These are phyloP conservation scores for Ilyonectria sp. DNA, from an alignment of 2,329 filamentous ascomycete species.

Conservation along the genomic window DNA sequence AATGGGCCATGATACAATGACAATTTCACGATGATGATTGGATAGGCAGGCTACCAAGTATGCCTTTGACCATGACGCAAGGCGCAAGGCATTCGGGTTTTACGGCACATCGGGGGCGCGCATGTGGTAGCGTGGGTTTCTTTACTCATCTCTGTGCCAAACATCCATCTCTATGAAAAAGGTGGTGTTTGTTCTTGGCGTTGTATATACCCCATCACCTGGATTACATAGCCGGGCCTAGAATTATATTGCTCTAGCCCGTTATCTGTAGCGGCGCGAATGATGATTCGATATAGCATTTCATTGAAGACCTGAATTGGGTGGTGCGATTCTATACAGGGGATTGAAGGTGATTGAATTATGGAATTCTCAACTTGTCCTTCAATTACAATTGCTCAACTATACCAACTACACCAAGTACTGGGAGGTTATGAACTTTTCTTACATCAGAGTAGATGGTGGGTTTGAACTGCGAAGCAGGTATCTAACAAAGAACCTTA, in stretches of 20 bases:
- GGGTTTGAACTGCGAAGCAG: too few species aligned
- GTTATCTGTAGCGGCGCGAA: neutral
- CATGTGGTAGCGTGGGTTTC: conserved; percentile 9
- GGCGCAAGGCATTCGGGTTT: conserved; percentile 17
- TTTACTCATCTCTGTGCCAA: conserved; percentile 24
- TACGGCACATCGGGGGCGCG: neutral
- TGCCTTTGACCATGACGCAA: conserved; percentile 22
- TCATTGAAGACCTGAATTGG: neutral
- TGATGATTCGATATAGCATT: neutral
- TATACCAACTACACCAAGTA: too few species aligned
- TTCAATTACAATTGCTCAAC: too few species aligned
- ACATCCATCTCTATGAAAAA: conserved; percentile 16
- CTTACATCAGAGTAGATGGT: too few species aligned
- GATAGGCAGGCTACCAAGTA: neutral
- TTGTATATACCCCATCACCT: conserved; percentile 42
- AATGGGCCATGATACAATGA: neutral
- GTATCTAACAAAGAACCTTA: too few species aligned
- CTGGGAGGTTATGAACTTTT: too few species aligned
- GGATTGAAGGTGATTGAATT: too few species aligned
- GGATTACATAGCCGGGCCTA: conserved; percentile 23
- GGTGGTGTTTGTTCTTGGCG: conserved; percentile 32
- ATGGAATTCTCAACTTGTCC: too few species aligned
- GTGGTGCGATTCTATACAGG: too few species aligned
- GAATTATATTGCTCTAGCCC: conserved; percentile 3
- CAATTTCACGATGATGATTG: conserved; percentile 22